Evolutionary conservation across 2,329 filamentous ascomycete genomes (phyloP).

Genomic region (Ophiostoma sp.): DNA sequence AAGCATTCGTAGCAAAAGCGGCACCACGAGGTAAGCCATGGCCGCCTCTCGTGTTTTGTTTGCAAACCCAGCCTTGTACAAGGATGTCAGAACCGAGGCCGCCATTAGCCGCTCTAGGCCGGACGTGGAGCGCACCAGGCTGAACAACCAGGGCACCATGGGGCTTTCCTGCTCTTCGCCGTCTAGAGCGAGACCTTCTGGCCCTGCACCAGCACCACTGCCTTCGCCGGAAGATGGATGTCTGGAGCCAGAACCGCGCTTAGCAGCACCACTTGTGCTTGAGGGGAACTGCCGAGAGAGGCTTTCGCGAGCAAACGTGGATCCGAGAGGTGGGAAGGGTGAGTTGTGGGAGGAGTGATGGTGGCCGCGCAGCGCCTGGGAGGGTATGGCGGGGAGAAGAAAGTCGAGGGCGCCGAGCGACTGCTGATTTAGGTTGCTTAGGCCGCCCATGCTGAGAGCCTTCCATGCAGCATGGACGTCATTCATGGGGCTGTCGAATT

Average conservation of each 20-base stretch:
- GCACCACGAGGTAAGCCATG: conserved; percentile 67
- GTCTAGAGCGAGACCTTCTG: neutral
- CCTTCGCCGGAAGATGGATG: conserved; percentile 32
- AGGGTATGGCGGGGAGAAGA: conserved; percentile 59
- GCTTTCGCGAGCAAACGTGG: conserved; percentile 43
- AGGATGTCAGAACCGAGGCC: conserved; percentile 65
- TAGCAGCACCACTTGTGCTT: neutral
- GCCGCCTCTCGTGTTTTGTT: conserved; percentile 63
- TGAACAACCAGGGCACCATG: conserved; percentile 71
- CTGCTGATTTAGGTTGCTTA: conserved; percentile 46
- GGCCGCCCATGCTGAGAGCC: conserved; percentile 54
- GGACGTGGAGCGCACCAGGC: conserved; percentile 57
- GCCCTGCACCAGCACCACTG: conserved; percentile 34
- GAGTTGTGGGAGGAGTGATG: conserved; percentile 36
- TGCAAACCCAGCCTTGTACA: conserved; percentile 68
- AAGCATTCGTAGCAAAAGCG: conserved; percentile 63
- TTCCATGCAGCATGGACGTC: conserved; percentile 53
- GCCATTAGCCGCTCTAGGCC: conserved; percentile 67
- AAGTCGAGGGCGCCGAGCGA: conserved; percentile 62
- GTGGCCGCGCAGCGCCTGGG: conserved; percentile 38
- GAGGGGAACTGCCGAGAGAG: conserved; percentile 26
- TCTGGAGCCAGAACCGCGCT: neutral
- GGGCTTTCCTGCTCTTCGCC: conserved; percentile 66
- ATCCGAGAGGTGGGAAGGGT: conserved; percentile 57
- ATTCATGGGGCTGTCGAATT: conserved; percentile 50